Evolutionary conservation across 148 eudicot species (phyloP).

Genomic region (Diospyros lotus): DNA sequence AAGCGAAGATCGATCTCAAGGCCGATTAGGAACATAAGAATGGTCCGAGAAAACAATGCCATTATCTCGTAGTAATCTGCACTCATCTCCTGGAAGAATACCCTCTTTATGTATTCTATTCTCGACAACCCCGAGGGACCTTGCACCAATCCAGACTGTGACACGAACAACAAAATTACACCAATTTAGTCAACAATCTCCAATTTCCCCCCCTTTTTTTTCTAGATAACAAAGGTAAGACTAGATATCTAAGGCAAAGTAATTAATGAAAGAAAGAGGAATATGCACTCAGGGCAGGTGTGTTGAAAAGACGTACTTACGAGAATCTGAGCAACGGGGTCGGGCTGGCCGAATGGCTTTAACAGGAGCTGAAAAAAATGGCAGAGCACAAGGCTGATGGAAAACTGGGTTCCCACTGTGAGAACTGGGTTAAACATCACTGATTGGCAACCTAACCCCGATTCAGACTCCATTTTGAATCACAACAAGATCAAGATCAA

Average conservation of each 20-base stretch:
- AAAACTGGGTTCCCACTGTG: conserved; percentile 69
- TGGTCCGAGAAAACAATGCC: conserved; percentile 65
- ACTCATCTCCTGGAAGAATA: conserved; percentile 54
- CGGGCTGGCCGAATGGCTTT: conserved; percentile 78
- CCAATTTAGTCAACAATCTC: too few species aligned
- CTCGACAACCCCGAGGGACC: conserved; percentile 73
- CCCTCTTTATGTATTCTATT: conserved; percentile 25
- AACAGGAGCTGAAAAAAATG: conserved; percentile 72
- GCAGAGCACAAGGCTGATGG: conserved; percentile 69
- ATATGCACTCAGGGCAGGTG: too few species aligned
- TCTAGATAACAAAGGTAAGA: too few species aligned
- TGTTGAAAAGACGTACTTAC: conserved; percentile 51
- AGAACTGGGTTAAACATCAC: conserved; percentile 77
- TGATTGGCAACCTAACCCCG: conserved; percentile 37
- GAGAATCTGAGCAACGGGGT: conserved; percentile 85
- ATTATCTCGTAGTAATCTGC: conserved; percentile 73
- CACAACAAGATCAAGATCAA: too few species aligned
- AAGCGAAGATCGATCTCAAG: conserved; percentile 75
- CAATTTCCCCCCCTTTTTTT: too few species aligned
- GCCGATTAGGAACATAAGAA: conserved; percentile 78
- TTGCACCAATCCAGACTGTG: conserved; percentile 83
- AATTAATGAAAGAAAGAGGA: too few species aligned
- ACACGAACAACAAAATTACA: not conserved
- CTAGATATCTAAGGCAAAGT: too few species aligned
- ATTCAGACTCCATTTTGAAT: conserved; percentile 45